Evolutionary conservation across 208 protist genomes (phyloP), one percentile per base, ranked within the genome.

Genomic region (Wallacemonas sp.): DNA sequence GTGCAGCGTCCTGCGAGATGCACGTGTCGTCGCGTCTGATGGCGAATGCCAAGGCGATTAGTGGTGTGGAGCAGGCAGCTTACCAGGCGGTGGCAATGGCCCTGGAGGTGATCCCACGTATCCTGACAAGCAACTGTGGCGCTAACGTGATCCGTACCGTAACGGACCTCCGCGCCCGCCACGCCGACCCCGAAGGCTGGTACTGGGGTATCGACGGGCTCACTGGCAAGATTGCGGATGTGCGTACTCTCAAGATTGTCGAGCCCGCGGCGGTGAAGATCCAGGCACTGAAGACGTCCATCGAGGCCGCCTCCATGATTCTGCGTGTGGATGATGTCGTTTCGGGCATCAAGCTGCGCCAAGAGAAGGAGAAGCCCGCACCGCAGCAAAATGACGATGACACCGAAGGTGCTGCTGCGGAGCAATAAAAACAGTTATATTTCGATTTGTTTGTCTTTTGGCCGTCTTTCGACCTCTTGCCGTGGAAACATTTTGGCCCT

Each of bases 91-190:
- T 99, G 44, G 97, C 98, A 59, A 84, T 89, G 68, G 93, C 96
- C 17, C 80, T 98, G 8, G 97, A 98, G 70, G 93, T 98, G 15
- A 89, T 99, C n/a, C 96, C 97, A 21, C 85, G 98, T 55, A 99
- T 99, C 61, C 87, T 99, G 5, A 94, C 97, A 39, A 94, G 99
- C 76, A 99, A 99, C 89, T 99, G 99, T 85, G 99, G 99, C 64
- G 98, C 89, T 22, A 97, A 99, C 65, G 92, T 99, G 29, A 98
- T 99, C 59, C 88, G 97, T 37, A 78, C 96, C 1, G 80, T 99
- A 1, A 99, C 99, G 5, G 97, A 99, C 67, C 92, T 99, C 1
- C 87, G 97, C 55, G 89, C 97, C 1, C 97, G 97, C 71, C 97
- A 99, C 78, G 79, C 86, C 21, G 73, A 73, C 41, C 83, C 83